These are phyloP conservation scores for Gracilaria domingensis DNA, from an alignment of 23 red algal genomes.

Conservation along the genomic window DNA sequence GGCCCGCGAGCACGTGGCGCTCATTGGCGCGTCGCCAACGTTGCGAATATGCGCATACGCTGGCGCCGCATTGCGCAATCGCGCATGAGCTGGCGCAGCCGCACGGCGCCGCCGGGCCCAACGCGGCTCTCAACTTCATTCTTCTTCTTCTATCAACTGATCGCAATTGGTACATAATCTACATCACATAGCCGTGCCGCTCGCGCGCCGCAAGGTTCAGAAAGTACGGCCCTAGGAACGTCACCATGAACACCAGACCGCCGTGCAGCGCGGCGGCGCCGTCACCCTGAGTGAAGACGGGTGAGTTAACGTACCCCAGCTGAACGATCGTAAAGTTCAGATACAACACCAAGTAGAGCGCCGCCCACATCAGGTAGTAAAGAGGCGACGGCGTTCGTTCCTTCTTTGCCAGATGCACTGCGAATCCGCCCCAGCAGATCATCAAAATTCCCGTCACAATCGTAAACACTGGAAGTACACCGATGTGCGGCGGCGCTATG, in stretches of 20 bases:
- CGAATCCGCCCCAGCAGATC: constrained; percentile 35
- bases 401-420: background rate
- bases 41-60: constrained; percentile 17
- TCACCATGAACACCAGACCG: constrained; percentile 61
- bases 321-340: constrained; percentile 75
- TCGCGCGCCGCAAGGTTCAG: background rate
- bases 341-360: constrained; percentile 45
- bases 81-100: background rate
- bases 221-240: constrained; percentile 53
- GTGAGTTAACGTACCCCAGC: constrained; percentile 20
- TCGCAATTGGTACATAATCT: too few species aligned
- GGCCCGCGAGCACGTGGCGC: background rate
- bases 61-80: background rate
- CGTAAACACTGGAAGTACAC: constrained; percentile 47
- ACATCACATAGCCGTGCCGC: background rate
- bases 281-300: background rate
- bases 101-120: too few species aligned
- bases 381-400: constrained; percentile 9
- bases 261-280: constrained; percentile 60
- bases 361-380: constrained; percentile 23
- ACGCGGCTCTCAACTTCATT: too few species aligned
- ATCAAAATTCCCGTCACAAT: constrained; percentile 64
- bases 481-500: constrained; percentile 52
- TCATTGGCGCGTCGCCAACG: constrained; percentile 13
- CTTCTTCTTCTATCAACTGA: too few species aligned